Conservation (phyloP, 1,284 basidiomycete genomes). For the Pulchroboletus neoregius region DNA sequence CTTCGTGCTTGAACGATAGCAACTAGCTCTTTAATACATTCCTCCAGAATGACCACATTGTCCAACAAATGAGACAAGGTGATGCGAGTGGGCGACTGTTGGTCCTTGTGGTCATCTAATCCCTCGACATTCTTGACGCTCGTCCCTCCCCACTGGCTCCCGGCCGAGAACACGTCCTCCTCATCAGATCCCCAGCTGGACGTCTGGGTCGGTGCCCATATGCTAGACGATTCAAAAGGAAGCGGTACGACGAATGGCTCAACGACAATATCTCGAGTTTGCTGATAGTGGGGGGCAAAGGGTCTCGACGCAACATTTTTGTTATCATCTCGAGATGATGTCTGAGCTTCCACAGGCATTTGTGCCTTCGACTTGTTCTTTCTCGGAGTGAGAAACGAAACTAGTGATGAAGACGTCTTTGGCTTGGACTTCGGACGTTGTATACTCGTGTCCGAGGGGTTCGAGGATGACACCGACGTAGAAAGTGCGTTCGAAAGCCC, state of each 20-base stretch:
- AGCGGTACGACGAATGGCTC: conserved; percentile 64
- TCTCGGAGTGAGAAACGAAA: conserved; percentile 77
- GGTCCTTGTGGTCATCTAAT: conserved; percentile 25
- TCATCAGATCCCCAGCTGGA: conserved; percentile 53
- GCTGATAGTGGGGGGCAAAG: conserved; percentile 81
- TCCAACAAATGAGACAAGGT: conserved; percentile 86
- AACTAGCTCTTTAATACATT: conserved; percentile 90
- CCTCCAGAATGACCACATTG: conserved; percentile 94
- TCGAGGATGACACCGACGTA: conserved; percentile 24
- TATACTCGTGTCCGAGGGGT: conserved; percentile 25
- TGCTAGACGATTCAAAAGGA: conserved; percentile 46
- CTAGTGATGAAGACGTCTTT: conserved; percentile 59
- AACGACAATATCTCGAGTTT: conserved; percentile 70
- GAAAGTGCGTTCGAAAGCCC: conserved; percentile 21
- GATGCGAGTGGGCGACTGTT: conserved; percentile 39
- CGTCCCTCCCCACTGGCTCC: conserved; percentile 51
- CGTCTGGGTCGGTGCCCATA: conserved; percentile 58
- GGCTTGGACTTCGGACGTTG: conserved; percentile 48
- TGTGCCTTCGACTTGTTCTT: conserved; percentile 49
- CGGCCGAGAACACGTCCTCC: conserved; percentile 63
- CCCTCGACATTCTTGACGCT: conserved; percentile 30
- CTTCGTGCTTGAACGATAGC: conserved; percentile 84
- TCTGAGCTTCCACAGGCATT: conserved; percentile 38
- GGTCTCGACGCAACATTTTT: conserved; percentile 66
- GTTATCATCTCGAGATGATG: conserved; percentile 38